Evolutionary conservation across 1,284 basidiomycete genomes (phyloP).

Genomic region (Rhodofomes roseus): DNA sequence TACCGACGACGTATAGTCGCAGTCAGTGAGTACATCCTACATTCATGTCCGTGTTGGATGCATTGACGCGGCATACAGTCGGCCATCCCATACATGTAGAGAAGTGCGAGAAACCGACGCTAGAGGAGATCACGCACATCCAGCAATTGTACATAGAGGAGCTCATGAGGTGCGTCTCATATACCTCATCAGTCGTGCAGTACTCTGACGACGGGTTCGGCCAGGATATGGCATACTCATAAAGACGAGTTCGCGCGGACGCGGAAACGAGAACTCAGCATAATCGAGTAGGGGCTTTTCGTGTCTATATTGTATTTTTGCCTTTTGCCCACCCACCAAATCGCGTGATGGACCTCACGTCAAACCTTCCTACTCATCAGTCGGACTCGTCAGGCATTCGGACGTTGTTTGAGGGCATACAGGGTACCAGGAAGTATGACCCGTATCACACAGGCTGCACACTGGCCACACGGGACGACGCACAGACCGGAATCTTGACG

Average conservation of each 20-base stretch:
- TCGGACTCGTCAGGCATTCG: too few relatives aligned
- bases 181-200: not conserved
- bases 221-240: slow-evolving; percentile 92
- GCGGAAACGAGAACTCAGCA: slow-evolving; percentile 66
- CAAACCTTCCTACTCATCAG: too few relatives aligned
- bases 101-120: slow-evolving; percentile 74
- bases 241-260: slow-evolving; percentile 84
- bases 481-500: too few relatives aligned
- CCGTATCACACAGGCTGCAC: too few relatives aligned
- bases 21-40: slow-evolving; percentile 66
- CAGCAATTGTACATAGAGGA: slow-evolving; percentile 92
- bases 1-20: slow-evolving; percentile 93
- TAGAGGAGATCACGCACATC: slow-evolving; percentile 77
- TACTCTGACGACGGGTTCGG: not conserved
- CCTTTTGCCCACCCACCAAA: too few relatives aligned
- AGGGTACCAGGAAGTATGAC: too few relatives aligned
- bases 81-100: slow-evolving; percentile 85
- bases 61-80: slow-evolving; percentile 40
- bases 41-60: not conserved
- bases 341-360: too few relatives aligned
- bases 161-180: slow-evolving; percentile 67
- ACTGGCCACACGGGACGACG: too few relatives aligned
- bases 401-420: too few relatives aligned
- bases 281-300: slow-evolving; percentile 50
- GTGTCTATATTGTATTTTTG: not conserved